Percentiles rank a stretch among this genome's conserved stretches.
These are phyloP conservation scores for Cardamine chenopodiifolia DNA, from an alignment of 345 rosid species.

Conservation along the genomic window DNA sequence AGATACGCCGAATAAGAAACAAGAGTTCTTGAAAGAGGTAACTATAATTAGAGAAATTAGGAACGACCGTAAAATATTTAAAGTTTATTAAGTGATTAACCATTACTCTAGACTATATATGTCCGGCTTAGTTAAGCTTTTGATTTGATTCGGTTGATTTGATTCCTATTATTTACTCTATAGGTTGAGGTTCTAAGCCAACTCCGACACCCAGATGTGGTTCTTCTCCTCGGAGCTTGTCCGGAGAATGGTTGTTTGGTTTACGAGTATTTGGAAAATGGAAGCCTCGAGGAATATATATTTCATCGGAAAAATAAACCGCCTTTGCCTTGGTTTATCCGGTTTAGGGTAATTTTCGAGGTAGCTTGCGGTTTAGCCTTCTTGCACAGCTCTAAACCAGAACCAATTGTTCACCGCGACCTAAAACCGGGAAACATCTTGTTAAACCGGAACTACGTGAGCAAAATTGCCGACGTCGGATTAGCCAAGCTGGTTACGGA, in stretches of 20 bases:
- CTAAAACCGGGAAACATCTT: slow-evolving; percentile 80
- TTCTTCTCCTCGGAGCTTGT: slow-evolving; percentile 90
- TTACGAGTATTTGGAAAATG: slow-evolving; percentile 86
- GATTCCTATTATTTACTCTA: slow-evolving; percentile 19
- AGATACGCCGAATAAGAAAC: slow-evolving; percentile 60
- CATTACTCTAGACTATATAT: not conserved
- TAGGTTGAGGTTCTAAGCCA: slow-evolving; percentile 89
- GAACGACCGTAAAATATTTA: not conserved
- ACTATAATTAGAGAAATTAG: not conserved
- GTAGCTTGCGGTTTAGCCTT: slow-evolving; percentile 85
- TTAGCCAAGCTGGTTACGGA: slow-evolving; percentile 76
- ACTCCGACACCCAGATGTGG: slow-evolving; percentile 74
- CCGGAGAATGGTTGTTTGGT: slow-evolving; percentile 79
- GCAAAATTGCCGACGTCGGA: slow-evolving; percentile 88
- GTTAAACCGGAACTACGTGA: slow-evolving; percentile 68
- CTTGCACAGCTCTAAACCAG: slow-evolving; percentile 91
- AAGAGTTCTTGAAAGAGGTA: slow-evolving; percentile 91
- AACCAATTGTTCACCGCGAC: slow-evolving; percentile 83
- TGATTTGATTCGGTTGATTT: slow-evolving; percentile 26
- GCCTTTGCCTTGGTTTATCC: slow-evolving; percentile 80
- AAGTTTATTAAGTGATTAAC: not conserved
- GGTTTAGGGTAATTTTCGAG: slow-evolving; percentile 70
- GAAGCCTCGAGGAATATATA: slow-evolving; percentile 76
- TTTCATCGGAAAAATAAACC: slow-evolving; percentile 59
- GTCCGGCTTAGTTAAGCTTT: not conserved